phyloP scores from a whole-genome alignment of 805 yeast species.

The Metschnikowia vanudenii region DNA sequence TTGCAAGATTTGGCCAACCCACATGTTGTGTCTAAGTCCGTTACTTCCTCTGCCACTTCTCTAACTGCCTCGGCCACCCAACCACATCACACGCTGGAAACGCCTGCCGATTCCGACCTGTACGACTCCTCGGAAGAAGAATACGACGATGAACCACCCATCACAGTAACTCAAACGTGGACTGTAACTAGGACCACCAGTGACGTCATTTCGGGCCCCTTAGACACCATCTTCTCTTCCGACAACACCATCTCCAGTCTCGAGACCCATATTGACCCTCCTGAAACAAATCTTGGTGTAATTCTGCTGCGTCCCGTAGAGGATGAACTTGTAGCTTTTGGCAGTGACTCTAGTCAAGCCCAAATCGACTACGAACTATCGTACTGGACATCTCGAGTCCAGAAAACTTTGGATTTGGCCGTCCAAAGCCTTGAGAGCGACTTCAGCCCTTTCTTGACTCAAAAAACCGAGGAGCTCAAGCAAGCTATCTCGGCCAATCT shows the following conservation, averaged over 20 bases:
- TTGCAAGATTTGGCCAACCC: constrained; percentile 4
- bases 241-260: background rate
- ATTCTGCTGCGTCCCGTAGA: background rate
- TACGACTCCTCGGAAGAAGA: background rate
- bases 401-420: constrained; percentile 36
- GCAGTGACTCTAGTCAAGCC: constrained; percentile 10
- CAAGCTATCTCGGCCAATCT: constrained; percentile 27
- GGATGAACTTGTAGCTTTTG: constrained; percentile 6
- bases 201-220: background rate
- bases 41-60: too few species aligned
- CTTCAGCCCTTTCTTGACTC: constrained; percentile 28
- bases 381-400: constrained; percentile 34
- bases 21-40: background rate
- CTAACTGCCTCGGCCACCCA: too few species aligned
- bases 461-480: constrained; percentile 25
- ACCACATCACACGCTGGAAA: background rate
- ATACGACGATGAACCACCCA: background rate
- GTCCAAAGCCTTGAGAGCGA: constrained; percentile 31
- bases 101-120: background rate
- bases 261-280: background rate
- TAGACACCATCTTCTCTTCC: too few species aligned
- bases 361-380: constrained; percentile 32
- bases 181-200: background rate
- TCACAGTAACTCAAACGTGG: constrained; percentile 13
- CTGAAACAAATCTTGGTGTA: background rate